Evolutionary conservation across 108 stramenopile genomes (phyloP).

Genomic region (Nitzschia sp.): DNA sequence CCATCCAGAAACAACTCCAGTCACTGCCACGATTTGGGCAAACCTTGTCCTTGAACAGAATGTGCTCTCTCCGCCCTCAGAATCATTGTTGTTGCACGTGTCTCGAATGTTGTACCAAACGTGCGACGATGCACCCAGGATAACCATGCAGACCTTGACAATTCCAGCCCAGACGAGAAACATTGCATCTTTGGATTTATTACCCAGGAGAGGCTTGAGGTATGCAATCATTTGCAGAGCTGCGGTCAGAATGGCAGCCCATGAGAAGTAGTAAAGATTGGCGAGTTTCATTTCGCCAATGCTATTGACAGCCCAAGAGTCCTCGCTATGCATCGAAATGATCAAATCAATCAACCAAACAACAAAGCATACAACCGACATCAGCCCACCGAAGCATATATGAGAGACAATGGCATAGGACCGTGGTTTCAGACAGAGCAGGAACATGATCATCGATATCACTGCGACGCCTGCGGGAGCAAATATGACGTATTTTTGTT

Average conservation of each 20-base stretch:
- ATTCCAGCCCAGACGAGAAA: slow-evolving; percentile 40
- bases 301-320: slow-evolving; percentile 55
- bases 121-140: slow-evolving; percentile 45
- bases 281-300: slow-evolving; percentile 57
- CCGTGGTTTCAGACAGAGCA: slow-evolving; percentile 33
- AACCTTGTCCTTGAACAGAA: slow-evolving; percentile 47
- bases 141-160: slow-evolving; percentile 53
- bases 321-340: slow-evolving; percentile 46
- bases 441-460: slow-evolving; percentile 26
- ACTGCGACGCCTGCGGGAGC: slow-evolving; percentile 35
- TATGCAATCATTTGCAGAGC: slow-evolving; percentile 48
- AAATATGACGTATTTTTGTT: slow-evolving; percentile 34
- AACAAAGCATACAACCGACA: slow-evolving; percentile 33
- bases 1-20: slow-evolving; percentile 39
- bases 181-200: slow-evolving; percentile 31
- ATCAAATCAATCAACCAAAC: slow-evolving; percentile 43
- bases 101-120: slow-evolving; percentile 45
- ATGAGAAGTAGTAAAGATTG: slow-evolving; percentile 55
- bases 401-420: slow-evolving; percentile 34
- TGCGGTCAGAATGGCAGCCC: slow-evolving; percentile 43
- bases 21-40: slow-evolving; percentile 31
- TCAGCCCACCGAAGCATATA: slow-evolving; percentile 37
- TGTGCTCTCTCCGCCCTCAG: slow-evolving; percentile 25
- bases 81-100: slow-evolving; percentile 26
- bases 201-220: slow-evolving; percentile 18